Conservation (phyloP, 2,329 filamentous ascomycete species). For the Botryotinia calthae region DNA sequence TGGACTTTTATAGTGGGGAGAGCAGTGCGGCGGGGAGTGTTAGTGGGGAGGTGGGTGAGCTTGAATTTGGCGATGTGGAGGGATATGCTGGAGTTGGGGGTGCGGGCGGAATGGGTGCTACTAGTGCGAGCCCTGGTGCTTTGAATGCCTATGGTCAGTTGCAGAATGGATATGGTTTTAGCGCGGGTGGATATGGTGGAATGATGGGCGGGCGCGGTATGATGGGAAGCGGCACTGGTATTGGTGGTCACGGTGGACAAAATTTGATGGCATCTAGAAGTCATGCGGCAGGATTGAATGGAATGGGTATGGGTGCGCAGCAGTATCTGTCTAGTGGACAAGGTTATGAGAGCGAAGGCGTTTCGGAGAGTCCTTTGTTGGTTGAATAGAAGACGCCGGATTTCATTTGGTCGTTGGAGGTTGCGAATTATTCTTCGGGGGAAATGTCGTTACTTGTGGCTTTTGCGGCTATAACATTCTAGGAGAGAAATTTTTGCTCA, state of each 20-base stretch:
- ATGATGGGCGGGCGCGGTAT: neutral
- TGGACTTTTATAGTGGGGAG: neutral
- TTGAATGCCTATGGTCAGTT: neutral
- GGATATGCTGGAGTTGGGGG: neutral
- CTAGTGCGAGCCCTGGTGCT: neutral
- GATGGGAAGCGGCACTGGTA: neutral
- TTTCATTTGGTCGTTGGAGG: neutral
- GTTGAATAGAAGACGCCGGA: conserved; percentile 22
- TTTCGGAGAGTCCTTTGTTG: conserved; percentile 27
- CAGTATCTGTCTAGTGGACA: neutral
- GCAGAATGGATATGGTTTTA: neutral
- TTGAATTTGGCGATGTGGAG: conserved; percentile 4
- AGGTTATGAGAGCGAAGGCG: conserved; percentile 22
- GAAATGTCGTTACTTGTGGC: neutral
- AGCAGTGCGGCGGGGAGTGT: neutral
- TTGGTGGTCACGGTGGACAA: neutral
- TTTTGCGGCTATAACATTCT: neutral
- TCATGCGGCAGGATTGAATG: neutral
- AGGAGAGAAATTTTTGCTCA: too few species aligned
- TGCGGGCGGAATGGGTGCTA: neutral
- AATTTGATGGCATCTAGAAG: neutral
- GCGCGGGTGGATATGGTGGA: neutral
- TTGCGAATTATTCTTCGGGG: accelerated
- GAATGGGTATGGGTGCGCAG: neutral
- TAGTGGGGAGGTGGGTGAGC: neutral